These are phyloP conservation scores for Vachellia collinsii DNA, from an alignment of 306 rosid species.

Conservation along the genomic window DNA sequence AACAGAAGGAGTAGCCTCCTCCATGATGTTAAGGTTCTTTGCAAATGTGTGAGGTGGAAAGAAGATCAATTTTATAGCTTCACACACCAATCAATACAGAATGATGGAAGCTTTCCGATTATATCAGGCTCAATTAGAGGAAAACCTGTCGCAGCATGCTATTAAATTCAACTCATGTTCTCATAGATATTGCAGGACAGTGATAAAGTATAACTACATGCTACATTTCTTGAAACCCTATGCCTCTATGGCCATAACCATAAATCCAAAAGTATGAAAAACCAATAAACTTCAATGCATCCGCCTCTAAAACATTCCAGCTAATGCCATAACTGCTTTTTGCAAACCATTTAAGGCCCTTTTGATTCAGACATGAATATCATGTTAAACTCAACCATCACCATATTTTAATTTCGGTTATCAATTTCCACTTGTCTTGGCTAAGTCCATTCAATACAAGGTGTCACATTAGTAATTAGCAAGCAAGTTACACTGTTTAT, in stretches of 20 bases:
- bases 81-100: constrained; percentile 3
- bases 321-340: neutral
- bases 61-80: neutral
- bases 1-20: constrained; percentile 10
- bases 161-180: neutral
- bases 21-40: neutral
- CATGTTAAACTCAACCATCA: neutral
- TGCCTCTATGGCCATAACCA: neutral
- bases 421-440: neutral
- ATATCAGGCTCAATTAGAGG: neutral
- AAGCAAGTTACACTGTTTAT: neutral
- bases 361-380: neutral
- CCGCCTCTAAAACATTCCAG: neutral
- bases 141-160: constrained; percentile 2
- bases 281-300: neutral
- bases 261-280: neutral
- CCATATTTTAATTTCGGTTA: neutral
- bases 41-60: neutral
- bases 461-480: neutral
- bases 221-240: neutral
- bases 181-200: neutral
- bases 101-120: neutral
- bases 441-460: neutral
- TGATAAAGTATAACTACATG: neutral
- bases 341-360: constrained; percentile 1